Percentiles rank a stretch among this genome's conserved stretches.
These are phyloP conservation scores for Colletotrichum spinosum DNA, from an alignment of 2,329 filamentous ascomycete species.

Conservation along the genomic window DNA sequence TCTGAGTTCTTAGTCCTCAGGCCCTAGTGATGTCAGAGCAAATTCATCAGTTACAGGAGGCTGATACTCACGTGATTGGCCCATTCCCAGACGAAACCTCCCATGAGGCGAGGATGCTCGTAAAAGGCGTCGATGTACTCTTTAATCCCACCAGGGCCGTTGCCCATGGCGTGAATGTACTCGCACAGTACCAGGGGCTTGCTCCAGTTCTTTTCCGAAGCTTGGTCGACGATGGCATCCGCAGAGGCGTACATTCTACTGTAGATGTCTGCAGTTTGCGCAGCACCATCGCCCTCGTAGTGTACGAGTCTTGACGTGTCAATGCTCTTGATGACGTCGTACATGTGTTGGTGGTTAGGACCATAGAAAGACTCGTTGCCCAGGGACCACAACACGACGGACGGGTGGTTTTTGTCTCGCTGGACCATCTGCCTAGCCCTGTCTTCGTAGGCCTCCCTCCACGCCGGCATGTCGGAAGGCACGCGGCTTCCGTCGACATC, in stretches of 20 bases:
- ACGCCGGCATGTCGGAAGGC: slow-evolving; percentile 70
- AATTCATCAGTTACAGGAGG: neutral
- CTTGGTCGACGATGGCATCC: slow-evolving; percentile 54
- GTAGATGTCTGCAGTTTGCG: slow-evolving; percentile 71
- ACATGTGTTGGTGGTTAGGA: slow-evolving; percentile 75
- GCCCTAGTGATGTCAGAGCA: slow-evolving; percentile 45
- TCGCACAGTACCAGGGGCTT: slow-evolving; percentile 71
- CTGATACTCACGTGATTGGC: slow-evolving; percentile 62
- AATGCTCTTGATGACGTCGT: slow-evolving; percentile 67
- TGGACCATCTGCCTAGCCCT: slow-evolving; percentile 73
- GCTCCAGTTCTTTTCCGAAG: slow-evolving; percentile 54
- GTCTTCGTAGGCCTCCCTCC: slow-evolving; percentile 75
- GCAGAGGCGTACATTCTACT: slow-evolving; percentile 74
- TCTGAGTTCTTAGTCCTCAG: slow-evolving; percentile 56
- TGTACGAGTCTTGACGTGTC: slow-evolving; percentile 71
- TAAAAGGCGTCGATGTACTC: slow-evolving; percentile 77
- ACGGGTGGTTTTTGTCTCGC: slow-evolving; percentile 70
- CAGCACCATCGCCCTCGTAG: slow-evolving; percentile 72
- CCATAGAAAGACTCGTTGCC: slow-evolving; percentile 81
- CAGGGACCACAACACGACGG: slow-evolving; percentile 77
- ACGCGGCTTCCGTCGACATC: slow-evolving; percentile 59
- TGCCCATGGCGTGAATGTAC: slow-evolving; percentile 75
- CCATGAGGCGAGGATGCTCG: slow-evolving; percentile 62
- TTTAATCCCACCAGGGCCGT: slow-evolving; percentile 74
- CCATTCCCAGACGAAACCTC: slow-evolving; percentile 76